Evolutionary conservation across 228 moss, liverwort and hornwort genomes (phyloP).

Genomic region (Sphagnum fallax): DNA sequence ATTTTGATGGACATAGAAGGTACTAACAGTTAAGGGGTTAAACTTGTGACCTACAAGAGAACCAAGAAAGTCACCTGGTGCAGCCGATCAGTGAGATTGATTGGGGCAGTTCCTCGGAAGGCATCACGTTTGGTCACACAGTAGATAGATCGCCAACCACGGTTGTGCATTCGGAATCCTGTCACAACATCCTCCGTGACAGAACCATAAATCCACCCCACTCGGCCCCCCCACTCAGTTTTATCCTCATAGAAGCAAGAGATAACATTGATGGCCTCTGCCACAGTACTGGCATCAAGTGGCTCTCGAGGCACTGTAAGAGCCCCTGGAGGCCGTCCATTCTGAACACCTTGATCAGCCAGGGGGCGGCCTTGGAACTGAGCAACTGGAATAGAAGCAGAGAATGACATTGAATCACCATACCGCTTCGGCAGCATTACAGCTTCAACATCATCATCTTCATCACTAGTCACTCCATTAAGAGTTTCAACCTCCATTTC

Average conservation of each 20-base stretch:
- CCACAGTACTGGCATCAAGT: conserved; percentile 41
- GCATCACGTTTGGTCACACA: conserved; percentile 64
- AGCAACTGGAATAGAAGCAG: conserved; percentile 42
- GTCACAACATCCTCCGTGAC: conserved; percentile 62
- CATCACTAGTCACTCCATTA: conserved; percentile 37
- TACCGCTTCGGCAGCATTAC: conserved; percentile 50
- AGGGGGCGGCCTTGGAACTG: conserved; percentile 47
- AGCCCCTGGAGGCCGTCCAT: conserved; percentile 44
- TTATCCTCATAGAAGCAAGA: conserved; percentile 61
- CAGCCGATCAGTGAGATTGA: conserved; percentile 53
- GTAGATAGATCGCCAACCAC: conserved; percentile 59
- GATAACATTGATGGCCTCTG: conserved; percentile 58
- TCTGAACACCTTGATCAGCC: conserved; percentile 36
- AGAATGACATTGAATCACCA: conserved; percentile 32
- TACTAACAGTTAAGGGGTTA: too few relatives aligned
- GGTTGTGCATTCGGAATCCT: conserved; percentile 58
- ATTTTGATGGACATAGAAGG: too few relatives aligned
- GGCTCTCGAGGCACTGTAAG: conserved; percentile 35
- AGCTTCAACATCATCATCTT: conserved; percentile 32
- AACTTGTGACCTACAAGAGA: too few relatives aligned
- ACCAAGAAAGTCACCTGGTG: conserved; percentile 32
- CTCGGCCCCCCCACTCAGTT: conserved; percentile 56
- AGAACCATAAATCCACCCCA: conserved; percentile 61
- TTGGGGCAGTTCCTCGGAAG: conserved; percentile 57
- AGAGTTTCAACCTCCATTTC: conserved; percentile 32